These are phyloP conservation scores for Cladorrhinum samala DNA, from an alignment of 495 filamentous ascomycete species.

Conservation along the genomic window DNA sequence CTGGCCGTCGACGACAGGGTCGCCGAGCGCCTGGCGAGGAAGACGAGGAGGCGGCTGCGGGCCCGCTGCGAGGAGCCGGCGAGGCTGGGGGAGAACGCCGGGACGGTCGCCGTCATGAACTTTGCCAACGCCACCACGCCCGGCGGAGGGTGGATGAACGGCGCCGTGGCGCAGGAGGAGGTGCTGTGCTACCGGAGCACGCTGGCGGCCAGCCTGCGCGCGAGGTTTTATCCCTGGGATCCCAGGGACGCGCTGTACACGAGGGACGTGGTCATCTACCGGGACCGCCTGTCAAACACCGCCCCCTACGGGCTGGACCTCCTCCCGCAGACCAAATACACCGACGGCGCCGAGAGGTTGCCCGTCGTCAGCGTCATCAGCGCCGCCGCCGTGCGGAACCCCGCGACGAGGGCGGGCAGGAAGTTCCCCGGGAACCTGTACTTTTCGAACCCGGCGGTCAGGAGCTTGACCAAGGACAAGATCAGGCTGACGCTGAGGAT, in stretches of 20 bases:
- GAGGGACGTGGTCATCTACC: constrained; percentile 50
- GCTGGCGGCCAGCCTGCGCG: constrained; percentile 45
- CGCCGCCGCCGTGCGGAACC: constrained; percentile 31
- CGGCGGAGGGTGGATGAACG: constrained; percentile 54
- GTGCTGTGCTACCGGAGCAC: constrained; percentile 59
- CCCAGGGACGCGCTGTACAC: constrained; percentile 47
- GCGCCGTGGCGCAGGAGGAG: constrained; percentile 58
- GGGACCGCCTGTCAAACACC: constrained; percentile 29
- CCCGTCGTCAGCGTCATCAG: constrained; percentile 52
- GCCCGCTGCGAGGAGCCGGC: background rate
- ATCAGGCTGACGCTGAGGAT: constrained; percentile 54
- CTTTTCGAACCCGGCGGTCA: constrained; percentile 32
- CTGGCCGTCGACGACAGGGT: background rate
- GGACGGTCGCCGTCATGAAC: constrained; percentile 52
- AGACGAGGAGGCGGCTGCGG: background rate
- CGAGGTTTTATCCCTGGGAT: constrained; percentile 45
- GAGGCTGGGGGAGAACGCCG: constrained; percentile 14
- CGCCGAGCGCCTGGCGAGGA: background rate
- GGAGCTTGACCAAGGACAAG: constrained; percentile 48
- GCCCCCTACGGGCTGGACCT: constrained; percentile 31
- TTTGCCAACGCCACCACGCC: constrained; percentile 46
- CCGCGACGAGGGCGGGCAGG: background rate
- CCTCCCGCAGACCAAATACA: constrained; percentile 18
- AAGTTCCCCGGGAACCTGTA: background rate
- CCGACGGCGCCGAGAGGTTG: constrained; percentile 20